Percentiles rank a stretch among this genome's conserved stretches.
Evolutionary conservation across 2,329 filamentous ascomycete species (phyloP).

Genomic region (Talaromyces rugulosus): DNA sequence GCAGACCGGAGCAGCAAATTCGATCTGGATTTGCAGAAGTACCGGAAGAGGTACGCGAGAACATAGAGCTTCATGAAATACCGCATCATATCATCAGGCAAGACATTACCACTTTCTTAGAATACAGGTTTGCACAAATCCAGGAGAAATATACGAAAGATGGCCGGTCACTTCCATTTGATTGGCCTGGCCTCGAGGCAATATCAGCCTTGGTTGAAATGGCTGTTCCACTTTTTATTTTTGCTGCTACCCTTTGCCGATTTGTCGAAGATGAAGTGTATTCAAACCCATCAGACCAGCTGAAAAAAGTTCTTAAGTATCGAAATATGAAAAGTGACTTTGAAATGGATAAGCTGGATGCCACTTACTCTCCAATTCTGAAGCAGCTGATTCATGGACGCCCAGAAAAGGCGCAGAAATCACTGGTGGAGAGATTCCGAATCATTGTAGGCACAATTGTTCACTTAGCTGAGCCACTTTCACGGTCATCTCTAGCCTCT

Average conservation of each 20-base stretch:
- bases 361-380: constrained; percentile 1
- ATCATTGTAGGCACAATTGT: not conserved
- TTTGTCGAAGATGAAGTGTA: not conserved
- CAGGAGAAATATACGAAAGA: not conserved
- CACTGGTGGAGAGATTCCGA: not conserved
- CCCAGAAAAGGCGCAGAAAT: not conserved
- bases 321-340: not conserved
- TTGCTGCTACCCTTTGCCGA: constrained; percentile 2
- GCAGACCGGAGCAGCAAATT: not conserved
- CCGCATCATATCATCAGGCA: not conserved
- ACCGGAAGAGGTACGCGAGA: not conserved
- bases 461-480: not conserved
- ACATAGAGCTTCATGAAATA: constrained; percentile 5
- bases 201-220: not conserved
- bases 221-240: constrained; percentile 1
- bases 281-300: not conserved
- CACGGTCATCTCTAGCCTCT: not conserved
- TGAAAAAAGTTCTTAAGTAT: not conserved
- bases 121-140: not conserved
- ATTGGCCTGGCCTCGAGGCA: not conserved
- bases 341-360: not conserved
- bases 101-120: not conserved
- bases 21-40: not conserved
- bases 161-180: not conserved
- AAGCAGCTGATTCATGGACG: not conserved